Base-by-base conservation (phyloP, 2,329 filamentous ascomycete genomes). In the Hortaea werneckii region DNA sequence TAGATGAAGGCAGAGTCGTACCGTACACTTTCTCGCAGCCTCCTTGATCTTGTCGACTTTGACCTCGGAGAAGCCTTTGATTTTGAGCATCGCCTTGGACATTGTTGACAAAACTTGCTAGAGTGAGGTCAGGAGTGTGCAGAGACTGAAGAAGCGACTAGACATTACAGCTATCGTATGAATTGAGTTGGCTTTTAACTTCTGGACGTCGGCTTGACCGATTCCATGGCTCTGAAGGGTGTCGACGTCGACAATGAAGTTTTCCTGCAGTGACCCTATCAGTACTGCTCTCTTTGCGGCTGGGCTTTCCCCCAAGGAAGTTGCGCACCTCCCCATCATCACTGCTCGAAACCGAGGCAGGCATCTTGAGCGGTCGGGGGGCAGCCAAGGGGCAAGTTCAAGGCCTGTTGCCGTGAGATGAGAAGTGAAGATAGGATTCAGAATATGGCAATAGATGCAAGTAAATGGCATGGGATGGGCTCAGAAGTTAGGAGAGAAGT, bases 21-120 rank as follows among this genome's bases (percentile, higher is more conserved):
- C 77, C 61, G 76, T 65, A 48, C 75, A 79, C 61, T 82, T 82
- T 40, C 71, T 70, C 44, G 79, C 73, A 41, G 80, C 80, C 54
- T 84, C 81, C 58, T 82, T 83, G 59, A 84, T 73, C 61, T 83
- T 84, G 52, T 84, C 80, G 4, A 83, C 80, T 61, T 84, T 84
- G 57, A 78, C 71, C 59, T 83, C 80, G 47, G 79, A 83, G 62
- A 83, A 82, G 6, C 80, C 81, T 57, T 82, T 83, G 62, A 84
- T 83, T 60, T 79, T 83, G 44, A 79, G 64, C 11, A 84, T 68
- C 12, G 70, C 77, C 55, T 74, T 76, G 43, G 77, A 73, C 37
- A 78, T 81, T 11, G 77, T 76, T 11, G 72, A 68, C 52, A 80
- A 73, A 32, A 83, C 76, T 39, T 76, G 75, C 78, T 81, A 53